These are phyloP conservation scores for Aspergillus glaucus DNA, from an alignment of 2,329 filamentous ascomycete species.

Conservation along the genomic window DNA sequence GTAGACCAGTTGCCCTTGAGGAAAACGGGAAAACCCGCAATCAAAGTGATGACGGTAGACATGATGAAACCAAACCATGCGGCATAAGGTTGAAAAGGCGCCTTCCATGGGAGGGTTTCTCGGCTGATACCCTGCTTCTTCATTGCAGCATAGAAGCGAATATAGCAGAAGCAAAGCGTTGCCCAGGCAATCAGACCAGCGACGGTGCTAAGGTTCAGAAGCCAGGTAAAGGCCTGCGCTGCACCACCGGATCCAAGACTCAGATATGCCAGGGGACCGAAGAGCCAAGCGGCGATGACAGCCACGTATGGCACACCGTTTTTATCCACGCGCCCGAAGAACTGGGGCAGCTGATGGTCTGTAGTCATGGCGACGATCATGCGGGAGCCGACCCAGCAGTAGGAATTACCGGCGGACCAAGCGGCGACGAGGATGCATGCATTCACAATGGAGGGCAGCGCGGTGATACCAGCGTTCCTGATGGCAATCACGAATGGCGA, in stretches of 20 bases:
- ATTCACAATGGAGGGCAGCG: no score
- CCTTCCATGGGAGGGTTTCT: conserved; percentile 43
- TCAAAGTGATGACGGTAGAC: conserved; percentile 56
- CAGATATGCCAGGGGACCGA: conserved; percentile 39
- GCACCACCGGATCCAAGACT: conserved; percentile 32
- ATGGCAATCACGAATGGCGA: no score
- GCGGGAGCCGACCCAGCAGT: conserved; percentile 42
- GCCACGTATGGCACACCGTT: conserved; percentile 52
- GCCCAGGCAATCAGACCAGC: conserved; percentile 47
- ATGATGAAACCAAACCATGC: conserved; percentile 55
- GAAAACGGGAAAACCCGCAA: conserved; percentile 59
- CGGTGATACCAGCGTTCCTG: no score
- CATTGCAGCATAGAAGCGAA: conserved; percentile 48
- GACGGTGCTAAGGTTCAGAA: conserved; percentile 41
- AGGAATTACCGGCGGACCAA: no score
- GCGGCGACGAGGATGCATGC: no score
- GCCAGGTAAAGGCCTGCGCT: conserved; percentile 35
- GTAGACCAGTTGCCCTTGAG: conserved; percentile 25
- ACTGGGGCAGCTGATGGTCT: conserved; percentile 52
- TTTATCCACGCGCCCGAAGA: conserved; percentile 49
- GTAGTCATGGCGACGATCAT: conserved; percentile 56
- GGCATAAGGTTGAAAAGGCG: conserved; percentile 53
- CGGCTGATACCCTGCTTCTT: conserved; percentile 33
- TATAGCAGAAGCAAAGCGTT: conserved; percentile 38
- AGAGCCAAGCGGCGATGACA: conserved; percentile 50